Evolutionary conservation across 2,329 filamentous ascomycete genomes (phyloP).

Genomic region (Ascochyta lentis): DNA sequence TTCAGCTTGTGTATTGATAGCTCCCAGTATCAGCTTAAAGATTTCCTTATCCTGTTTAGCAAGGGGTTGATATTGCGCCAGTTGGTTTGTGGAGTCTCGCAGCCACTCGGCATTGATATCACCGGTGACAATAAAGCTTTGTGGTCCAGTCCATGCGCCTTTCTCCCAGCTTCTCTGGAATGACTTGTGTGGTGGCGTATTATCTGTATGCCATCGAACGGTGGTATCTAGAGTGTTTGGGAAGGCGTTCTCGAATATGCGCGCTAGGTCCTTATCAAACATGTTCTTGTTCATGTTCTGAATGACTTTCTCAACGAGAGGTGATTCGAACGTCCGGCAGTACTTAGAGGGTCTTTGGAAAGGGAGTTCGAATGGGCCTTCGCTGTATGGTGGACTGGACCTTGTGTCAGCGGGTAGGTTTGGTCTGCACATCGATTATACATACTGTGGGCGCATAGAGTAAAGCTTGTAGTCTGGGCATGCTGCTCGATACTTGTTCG

Average conservation of each 20-base stretch:
- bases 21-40: conserved; percentile 81
- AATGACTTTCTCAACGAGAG: conserved; percentile 87
- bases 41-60: conserved; percentile 82
- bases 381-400: conserved; percentile 75
- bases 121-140: conserved; percentile 92
- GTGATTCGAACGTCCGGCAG: conserved; percentile 90
- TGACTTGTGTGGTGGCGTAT: conserved; percentile 52
- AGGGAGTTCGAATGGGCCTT: conserved; percentile 79
- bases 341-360: conserved; percentile 81
- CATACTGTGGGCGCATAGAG: conserved; percentile 65
- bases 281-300: conserved; percentile 79
- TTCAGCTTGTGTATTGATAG: conserved; percentile 94
- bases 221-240: conserved; percentile 92
- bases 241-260: conserved; percentile 94
- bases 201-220: conserved; percentile 82
- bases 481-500: conserved; percentile 51
- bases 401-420: background rate
- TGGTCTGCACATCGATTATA: background rate
- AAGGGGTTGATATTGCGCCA: conserved; percentile 86
- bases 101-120: conserved; percentile 95
- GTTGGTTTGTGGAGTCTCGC: conserved; percentile 90
- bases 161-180: conserved; percentile 40
- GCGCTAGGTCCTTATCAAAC: conserved; percentile 83
- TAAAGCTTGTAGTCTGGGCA: conserved; percentile 73
- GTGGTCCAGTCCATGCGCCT: conserved; percentile 78